Evolutionary conservation across 805 yeast genomes (phyloP), one percentile per base, ranked within the genome.

Genomic region (Spencermartinsiella europaea): DNA sequence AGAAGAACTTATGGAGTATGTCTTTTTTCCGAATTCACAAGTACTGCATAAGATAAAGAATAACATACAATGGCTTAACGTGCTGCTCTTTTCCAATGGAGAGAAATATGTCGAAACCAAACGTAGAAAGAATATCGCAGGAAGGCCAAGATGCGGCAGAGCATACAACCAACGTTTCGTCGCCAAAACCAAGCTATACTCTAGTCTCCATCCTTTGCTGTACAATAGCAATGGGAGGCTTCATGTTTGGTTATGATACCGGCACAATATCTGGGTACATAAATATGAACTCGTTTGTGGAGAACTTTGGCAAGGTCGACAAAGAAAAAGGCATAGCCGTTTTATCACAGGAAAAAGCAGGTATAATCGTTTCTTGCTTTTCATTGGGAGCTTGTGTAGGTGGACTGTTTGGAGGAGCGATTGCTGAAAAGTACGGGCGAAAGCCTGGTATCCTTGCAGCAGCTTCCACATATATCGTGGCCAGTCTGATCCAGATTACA

Each of bases 191-290:
- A 1, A 44, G 22, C 14, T 47, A 50, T 22, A 12, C 46, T 2
- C n/a, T 53, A 14, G 57, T 53, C 19, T 40, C 52, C 7, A 36
- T 59, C 43, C 67, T 64, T 22, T 80, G 87, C 64, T 56, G 71
- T 17, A 59, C 77, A 53, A 73, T 77, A 44, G 82, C 83, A 21
- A 77, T 79, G 55, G 83, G 83, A 61, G 84, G 84, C 42, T 47
- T 53, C 38, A 46, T 53, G 53, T 91, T 90, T 67, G 99, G 99
- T 57, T 91, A 90, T 61, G 99, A 91, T 65, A 91, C 98, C 0
- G 98, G 98, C 3, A 79, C 84, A 50, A 77, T 79, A 59, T 77
- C 83, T 4, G 83, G 83, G 44, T 78, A 78, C 55, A 79, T 79
- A 45, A 77, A 78, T 62, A 76, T 79, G 83, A 56, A 69, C n/a